These are phyloP conservation scores for Aspergillus ochraceoroseus DNA, from an alignment of 2,329 filamentous ascomycete species.

Conservation along the genomic window DNA sequence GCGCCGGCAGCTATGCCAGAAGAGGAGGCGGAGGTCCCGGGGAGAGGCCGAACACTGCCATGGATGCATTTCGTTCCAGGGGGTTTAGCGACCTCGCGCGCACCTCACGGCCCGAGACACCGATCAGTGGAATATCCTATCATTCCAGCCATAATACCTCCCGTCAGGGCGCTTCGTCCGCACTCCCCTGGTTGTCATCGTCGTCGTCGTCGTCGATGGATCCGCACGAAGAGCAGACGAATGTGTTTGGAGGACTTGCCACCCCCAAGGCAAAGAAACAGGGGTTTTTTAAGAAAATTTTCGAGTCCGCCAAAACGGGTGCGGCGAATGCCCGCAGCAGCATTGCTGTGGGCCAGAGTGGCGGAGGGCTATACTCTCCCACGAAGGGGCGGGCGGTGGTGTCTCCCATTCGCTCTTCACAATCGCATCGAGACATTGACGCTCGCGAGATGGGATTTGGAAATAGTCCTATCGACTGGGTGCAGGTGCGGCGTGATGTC, in stretches of 20 bases:
- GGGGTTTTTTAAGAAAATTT: constrained; percentile 92
- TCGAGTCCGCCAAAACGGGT: constrained; percentile 89
- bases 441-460: constrained; percentile 67
- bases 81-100: constrained; percentile 38
- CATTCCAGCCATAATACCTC: constrained; percentile 75
- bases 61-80: constrained; percentile 38
- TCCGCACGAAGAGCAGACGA: constrained; percentile 57
- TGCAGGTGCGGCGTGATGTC: constrained; percentile 93
- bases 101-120: constrained; percentile 47
- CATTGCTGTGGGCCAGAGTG: constrained; percentile 63
- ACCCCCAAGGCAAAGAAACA: constrained; percentile 74
- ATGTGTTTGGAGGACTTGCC: constrained; percentile 70
- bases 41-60: constrained; percentile 45
- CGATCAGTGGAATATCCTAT: constrained; percentile 74
- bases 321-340: constrained; percentile 84
- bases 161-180: constrained; percentile 56
- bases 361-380: constrained; percentile 43
- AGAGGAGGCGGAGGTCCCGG: constrained; percentile 52
- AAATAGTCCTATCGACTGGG: constrained; percentile 67
- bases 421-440: constrained; percentile 48
- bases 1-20: constrained; percentile 85
- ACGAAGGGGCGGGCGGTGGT: constrained; percentile 50
- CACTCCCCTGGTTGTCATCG: constrained; percentile 53
- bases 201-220: constrained; percentile 33
- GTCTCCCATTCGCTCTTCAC: constrained; percentile 32